Percentiles rank a stretch among this genome's conserved stretches.
These are phyloP conservation scores for Coprinellus micaceus DNA, from an alignment of 768 basidiomycete genomes.

Conservation along the genomic window DNA sequence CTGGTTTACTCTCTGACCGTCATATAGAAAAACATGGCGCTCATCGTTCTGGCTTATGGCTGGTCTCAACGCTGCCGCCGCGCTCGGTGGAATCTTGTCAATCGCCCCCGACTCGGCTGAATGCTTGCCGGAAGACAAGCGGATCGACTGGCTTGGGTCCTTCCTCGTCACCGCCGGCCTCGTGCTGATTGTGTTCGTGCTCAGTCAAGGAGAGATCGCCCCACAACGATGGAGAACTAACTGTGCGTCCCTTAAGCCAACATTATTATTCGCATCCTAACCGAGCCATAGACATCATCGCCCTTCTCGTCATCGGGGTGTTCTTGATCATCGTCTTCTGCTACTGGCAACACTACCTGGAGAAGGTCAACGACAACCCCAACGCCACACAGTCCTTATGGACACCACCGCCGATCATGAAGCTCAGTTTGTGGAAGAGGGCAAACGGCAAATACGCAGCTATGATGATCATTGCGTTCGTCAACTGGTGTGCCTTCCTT, in stretches of 20 bases:
- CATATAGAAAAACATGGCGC: conserved; percentile 57
- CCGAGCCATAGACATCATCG: conserved; percentile 68
- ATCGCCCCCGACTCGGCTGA: conserved; percentile 52
- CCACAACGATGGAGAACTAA: conserved; percentile 56
- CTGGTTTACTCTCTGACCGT: background rate
- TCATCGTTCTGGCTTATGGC: conserved; percentile 55
- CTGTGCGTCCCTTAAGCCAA: conserved; percentile 17
- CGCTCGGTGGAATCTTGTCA: conserved; percentile 50
- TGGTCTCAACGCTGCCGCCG: conserved; percentile 51
- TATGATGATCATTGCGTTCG: conserved; percentile 59
- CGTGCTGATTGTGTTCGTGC: conserved; percentile 67
- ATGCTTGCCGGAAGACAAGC: conserved; percentile 36
- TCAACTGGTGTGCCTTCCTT: conserved; percentile 58
- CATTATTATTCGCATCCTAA: background rate
- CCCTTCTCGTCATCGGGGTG: conserved; percentile 59
- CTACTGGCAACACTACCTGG: conserved; percentile 63
- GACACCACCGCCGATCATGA: conserved; percentile 63
- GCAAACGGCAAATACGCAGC: conserved; percentile 59
- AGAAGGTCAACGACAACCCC: conserved; percentile 30
- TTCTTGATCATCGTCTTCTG: conserved; percentile 54
- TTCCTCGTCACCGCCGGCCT: conserved; percentile 59
- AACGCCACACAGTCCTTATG: conserved; percentile 19
- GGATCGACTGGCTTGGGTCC: conserved; percentile 79
- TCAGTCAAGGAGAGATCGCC: conserved; percentile 62
- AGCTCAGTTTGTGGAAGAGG: conserved; percentile 58